Percentiles rank a stretch among this genome's conserved stretches.
Evolutionary conservation across 2,329 filamentous ascomycete genomes (phyloP).

Genomic region (Scedosporium apiospermum): DNA sequence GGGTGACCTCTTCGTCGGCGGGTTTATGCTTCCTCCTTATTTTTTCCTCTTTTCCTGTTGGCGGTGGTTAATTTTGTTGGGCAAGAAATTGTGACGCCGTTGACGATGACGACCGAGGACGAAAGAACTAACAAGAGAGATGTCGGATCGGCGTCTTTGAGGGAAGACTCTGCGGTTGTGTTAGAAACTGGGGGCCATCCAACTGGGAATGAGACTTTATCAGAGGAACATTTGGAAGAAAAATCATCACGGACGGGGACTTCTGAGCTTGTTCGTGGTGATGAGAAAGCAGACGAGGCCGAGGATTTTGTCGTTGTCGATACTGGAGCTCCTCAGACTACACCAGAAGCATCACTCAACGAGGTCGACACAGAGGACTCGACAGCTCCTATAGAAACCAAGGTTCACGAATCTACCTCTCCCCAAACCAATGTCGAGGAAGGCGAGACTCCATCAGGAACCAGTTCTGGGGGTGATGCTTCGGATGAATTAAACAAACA

Average conservation of each 20-base stretch:
- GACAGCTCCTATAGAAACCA: too few species aligned
- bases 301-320: neutral
- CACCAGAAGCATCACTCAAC: neutral
- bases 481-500: neutral
- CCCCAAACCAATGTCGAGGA: neutral
- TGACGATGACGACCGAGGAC: neutral
- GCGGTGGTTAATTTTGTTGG: neutral
- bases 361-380: neutral
- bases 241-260: neutral
- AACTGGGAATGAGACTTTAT: neutral
- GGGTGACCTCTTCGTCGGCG: too few species aligned
- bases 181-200: neutral
- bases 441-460: neutral
- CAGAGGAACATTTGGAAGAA: neutral
- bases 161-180: neutral
- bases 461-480: neutral
- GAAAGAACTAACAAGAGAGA: neutral
- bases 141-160: neutral
- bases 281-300: neutral
- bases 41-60: neutral
- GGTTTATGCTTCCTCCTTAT: neutral
- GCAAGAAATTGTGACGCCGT: neutral
- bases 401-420: too few species aligned
- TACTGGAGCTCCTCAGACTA: neutral
- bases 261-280: neutral